phyloP scores from a whole-genome alignment of 116 monocot genomes.

The Trichopus zeylanicus region DNA sequence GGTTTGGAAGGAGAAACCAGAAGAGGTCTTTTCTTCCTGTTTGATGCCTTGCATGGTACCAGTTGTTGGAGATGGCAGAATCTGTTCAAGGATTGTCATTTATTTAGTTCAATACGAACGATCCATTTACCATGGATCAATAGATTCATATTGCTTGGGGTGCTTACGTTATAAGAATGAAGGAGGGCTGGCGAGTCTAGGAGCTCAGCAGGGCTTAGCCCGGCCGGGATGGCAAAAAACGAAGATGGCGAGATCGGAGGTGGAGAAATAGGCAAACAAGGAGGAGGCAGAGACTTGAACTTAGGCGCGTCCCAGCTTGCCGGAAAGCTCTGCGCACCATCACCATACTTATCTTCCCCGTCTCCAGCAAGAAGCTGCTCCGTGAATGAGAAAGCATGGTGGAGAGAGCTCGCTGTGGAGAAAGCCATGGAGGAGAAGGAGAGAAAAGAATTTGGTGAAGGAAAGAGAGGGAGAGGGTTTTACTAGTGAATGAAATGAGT shows the following conservation, averaged over 20 bases:
- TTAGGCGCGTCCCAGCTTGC: conserved; percentile 26
- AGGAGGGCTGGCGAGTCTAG: conserved; percentile 73
- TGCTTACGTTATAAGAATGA: conserved; percentile 31
- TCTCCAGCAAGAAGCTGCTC: conserved; percentile 39
- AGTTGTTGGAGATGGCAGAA: conserved; percentile 71
- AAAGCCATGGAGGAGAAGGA: no score
- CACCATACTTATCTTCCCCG: conserved; percentile 10
- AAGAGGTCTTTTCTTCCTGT: conserved; percentile 27
- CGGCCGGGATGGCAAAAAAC: conserved; percentile 63
- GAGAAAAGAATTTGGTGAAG: not conserved
- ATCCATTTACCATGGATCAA: no score
- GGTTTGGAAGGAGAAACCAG: conserved; percentile 73
- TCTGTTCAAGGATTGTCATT: conserved; percentile 11
- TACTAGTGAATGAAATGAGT: not conserved
- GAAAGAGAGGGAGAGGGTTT: not conserved
- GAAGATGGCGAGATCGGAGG: conserved; percentile 49
- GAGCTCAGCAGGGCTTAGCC: conserved; percentile 62
- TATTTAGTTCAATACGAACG: not conserved
- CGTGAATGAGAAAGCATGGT: conserved; percentile 37
- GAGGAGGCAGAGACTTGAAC: conserved; percentile 68
- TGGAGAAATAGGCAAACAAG: conserved; percentile 51
- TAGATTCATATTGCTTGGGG: no score
- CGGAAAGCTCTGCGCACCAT: not conserved
- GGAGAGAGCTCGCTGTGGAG: no score
- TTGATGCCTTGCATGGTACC: conserved; percentile 42